These are phyloP conservation scores for Sugiyamaella marilandica DNA, from an alignment of 805 yeast genomes.

Conservation along the genomic window DNA sequence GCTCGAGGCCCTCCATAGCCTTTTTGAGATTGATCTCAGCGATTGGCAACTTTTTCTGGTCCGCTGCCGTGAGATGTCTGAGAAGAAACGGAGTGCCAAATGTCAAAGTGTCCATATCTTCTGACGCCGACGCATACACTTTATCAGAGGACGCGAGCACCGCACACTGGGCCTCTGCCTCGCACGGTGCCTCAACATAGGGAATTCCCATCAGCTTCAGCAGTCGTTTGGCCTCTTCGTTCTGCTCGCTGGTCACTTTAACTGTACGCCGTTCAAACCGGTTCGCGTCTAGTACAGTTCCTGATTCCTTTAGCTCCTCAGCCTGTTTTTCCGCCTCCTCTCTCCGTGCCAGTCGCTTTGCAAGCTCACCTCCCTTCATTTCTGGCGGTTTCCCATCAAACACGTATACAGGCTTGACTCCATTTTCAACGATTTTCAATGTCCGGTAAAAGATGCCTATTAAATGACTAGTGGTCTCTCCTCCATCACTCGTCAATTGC, in stretches of 20 bases:
- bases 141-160: slow-evolving; percentile 83
- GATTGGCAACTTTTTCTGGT: slow-evolving; percentile 87
- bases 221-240: slow-evolving; percentile 84
- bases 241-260: slow-evolving; percentile 81
- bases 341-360: slow-evolving; percentile 72
- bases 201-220: slow-evolving; percentile 93
- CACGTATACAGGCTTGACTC: slow-evolving; percentile 94
- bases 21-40: slow-evolving; percentile 68
- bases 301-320: slow-evolving; percentile 67
- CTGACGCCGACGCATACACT: slow-evolving; percentile 96
- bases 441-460: slow-evolving; percentile 98
- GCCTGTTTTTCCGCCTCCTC: slow-evolving; percentile 77
- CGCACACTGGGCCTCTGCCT: slow-evolving; percentile 99
- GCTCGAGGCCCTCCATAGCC: slow-evolving; percentile 72
- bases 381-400: slow-evolving; percentile 98
- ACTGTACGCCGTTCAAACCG: slow-evolving; percentile 84
- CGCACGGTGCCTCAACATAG: slow-evolving; percentile 89
- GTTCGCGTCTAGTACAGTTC: slow-evolving; percentile 70
- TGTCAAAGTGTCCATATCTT: slow-evolving; percentile 97
- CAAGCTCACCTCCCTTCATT: slow-evolving; percentile 86
- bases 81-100: slow-evolving; percentile 79
- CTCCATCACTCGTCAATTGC: slow-evolving; percentile 79
- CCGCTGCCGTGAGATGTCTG: slow-evolving; percentile 90
- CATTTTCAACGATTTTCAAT: slow-evolving; percentile 79
- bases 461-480: slow-evolving; percentile 85